Evolutionary conservation across 2,329 filamentous ascomycete species (phyloP).

Genomic region (Coleophoma crateriformis): DNA sequence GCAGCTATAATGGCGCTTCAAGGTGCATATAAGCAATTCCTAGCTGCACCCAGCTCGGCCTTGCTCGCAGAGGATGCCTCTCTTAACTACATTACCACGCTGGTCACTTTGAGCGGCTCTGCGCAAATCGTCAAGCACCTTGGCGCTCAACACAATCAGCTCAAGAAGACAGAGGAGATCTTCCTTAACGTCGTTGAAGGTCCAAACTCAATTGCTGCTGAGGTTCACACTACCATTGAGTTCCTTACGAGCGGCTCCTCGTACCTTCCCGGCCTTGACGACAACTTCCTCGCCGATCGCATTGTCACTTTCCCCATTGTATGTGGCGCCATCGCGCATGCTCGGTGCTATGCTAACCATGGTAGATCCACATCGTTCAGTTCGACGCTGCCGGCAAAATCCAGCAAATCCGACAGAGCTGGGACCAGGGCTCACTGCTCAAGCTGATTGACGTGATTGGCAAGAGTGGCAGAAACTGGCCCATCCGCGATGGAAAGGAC

Average conservation of each 20-base stretch:
- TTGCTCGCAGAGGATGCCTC: conserved; percentile 61
- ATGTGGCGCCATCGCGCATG: conserved; percentile 28
- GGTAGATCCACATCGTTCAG: conserved; percentile 78
- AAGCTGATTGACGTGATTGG: conserved; percentile 95
- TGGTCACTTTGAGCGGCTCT: conserved; percentile 65
- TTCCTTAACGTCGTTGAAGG: conserved; percentile 71
- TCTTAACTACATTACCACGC: conserved; percentile 85
- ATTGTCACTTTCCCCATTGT: conserved; percentile 77
- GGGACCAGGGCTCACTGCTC: conserved; percentile 91
- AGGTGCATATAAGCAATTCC: conserved; percentile 64
- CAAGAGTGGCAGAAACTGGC: conserved; percentile 86
- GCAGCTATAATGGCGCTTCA: conserved; percentile 38
- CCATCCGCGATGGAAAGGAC: conserved; percentile 80
- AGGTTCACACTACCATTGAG: conserved; percentile 78
- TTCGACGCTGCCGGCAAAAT: conserved; percentile 78
- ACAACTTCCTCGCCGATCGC: conserved; percentile 87
- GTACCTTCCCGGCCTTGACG: conserved; percentile 84
- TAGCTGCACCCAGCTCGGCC: conserved; percentile 59
- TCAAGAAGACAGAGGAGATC: conserved; percentile 80
- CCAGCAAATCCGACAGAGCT: conserved; percentile 79
- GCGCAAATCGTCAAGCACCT: conserved; percentile 82
- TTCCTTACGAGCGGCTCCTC: conserved; percentile 77
- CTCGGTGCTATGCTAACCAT: conserved; percentile 8
- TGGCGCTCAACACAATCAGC: conserved; percentile 59
- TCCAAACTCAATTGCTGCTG: conserved; percentile 61